A percentile compares a stretch with the other conserved stretches of the same genome.
phyloP scores from a whole-genome alignment of 2,329 filamentous ascomycete species.

The Salinomyces thailandicus region DNA sequence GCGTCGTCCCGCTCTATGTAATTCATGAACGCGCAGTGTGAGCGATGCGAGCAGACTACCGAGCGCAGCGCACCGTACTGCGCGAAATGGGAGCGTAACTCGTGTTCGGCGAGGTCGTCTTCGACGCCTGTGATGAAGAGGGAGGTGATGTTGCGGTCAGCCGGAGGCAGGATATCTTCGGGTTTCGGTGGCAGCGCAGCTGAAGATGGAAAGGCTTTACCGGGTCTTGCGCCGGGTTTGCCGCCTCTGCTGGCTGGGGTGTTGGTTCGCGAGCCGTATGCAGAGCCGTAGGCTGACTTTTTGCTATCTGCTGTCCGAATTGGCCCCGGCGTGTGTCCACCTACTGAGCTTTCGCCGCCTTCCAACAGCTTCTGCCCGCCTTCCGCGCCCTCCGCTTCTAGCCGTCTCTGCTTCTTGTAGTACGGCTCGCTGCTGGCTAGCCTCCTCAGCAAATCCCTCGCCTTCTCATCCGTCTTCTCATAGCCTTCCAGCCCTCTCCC shows the following conservation, averaged over 20 bases:
- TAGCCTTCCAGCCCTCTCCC: slow-evolving; percentile 82
- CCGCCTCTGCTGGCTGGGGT: slow-evolving; percentile 30
- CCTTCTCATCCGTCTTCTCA: slow-evolving; percentile 95
- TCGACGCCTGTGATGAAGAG: slow-evolving; percentile 92
- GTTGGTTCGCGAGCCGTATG: slow-evolving; percentile 18
- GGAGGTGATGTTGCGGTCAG: slow-evolving; percentile 78
- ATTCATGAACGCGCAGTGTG: slow-evolving; percentile 94
- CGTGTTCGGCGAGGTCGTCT: slow-evolving; percentile 88
- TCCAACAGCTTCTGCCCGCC: slow-evolving; percentile 34
- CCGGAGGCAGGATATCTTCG: slow-evolving; percentile 75
- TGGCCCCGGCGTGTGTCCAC: slow-evolving; percentile 49
- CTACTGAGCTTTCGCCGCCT: slow-evolving; percentile 26
- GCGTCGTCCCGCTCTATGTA: slow-evolving; percentile 76
- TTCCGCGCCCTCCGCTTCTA: slow-evolving; percentile 49
- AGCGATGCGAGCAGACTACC: slow-evolving; percentile 89
- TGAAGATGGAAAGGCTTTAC: slow-evolving; percentile 55
- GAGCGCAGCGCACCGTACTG: slow-evolving; percentile 83
- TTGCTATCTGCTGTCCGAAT: slow-evolving; percentile 61
- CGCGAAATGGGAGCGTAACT: slow-evolving; percentile 82
- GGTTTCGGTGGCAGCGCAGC: slow-evolving; percentile 69
- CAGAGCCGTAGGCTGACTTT: slow-evolving; percentile 24
- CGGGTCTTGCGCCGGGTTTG: slow-evolving; percentile 36
- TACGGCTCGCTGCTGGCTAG: slow-evolving; percentile 91
- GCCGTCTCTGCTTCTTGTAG: slow-evolving; percentile 72
- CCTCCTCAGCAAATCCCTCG: slow-evolving; percentile 71